A percentile compares a stretch with the other conserved stretches of the same genome.
phyloP scores from a whole-genome alignment of 2,329 filamentous ascomycete species.

The Fusarium mexicanum region DNA sequence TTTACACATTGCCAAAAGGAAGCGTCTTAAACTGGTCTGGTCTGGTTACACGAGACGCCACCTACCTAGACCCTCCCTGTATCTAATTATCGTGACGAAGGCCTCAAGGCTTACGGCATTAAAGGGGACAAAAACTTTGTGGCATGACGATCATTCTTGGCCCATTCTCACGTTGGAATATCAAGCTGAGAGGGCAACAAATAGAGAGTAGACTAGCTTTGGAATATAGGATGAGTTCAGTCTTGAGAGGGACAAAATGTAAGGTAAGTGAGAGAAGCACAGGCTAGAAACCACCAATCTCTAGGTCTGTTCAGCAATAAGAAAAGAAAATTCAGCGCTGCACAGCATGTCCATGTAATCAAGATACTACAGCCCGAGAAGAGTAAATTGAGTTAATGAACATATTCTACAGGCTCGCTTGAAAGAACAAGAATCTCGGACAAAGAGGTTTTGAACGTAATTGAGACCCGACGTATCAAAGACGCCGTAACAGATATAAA shows the following conservation, averaged over 20 bases:
- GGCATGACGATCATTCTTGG: rapidly evolving
- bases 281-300: rapidly evolving
- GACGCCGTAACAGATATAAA: background rate
- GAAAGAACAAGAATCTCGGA: rapidly evolving
- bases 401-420: background rate
- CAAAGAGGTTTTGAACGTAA: background rate
- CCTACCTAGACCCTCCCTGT: background rate
- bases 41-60: background rate
- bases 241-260: rapidly evolving
- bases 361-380: rapidly evolving
- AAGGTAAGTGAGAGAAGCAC: rapidly evolving
- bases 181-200: background rate
- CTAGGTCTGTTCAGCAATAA: too few relatives aligned
- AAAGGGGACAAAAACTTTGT: rapidly evolving
- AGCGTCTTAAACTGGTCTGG: background rate
- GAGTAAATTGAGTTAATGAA: too few relatives aligned
- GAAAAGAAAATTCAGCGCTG: background rate
- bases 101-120: rapidly evolving
- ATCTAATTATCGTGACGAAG: rapidly evolving
- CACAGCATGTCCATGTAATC: rapidly evolving
- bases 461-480: background rate
- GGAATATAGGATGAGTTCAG: rapidly evolving
- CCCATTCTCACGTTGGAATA: rapidly evolving
- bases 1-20: background rate
- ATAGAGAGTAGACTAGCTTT: background rate